phyloP scores from a whole-genome alignment of 2,329 filamentous ascomycete species.

The Didymella arachidicola region DNA sequence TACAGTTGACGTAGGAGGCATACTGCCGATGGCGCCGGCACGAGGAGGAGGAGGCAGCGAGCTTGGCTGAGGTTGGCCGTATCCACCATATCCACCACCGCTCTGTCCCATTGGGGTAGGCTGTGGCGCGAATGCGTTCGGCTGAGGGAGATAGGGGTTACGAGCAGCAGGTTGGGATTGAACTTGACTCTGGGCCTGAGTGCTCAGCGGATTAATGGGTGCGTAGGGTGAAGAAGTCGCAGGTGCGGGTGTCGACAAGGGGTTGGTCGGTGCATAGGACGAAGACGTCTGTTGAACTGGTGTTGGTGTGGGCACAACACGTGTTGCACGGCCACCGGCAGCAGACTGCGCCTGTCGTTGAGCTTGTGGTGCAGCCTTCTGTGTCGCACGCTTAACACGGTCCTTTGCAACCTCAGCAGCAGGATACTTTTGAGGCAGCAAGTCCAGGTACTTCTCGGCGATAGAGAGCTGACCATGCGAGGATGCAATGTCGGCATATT shows the following conservation, averaged over 20 bases:
- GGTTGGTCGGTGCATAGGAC: slow-evolving; percentile 44
- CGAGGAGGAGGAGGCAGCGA: slow-evolving; percentile 67
- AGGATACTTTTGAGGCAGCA: slow-evolving; percentile 83
- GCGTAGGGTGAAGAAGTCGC: slow-evolving; percentile 32
- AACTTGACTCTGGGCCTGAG: slow-evolving; percentile 35
- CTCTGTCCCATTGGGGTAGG: slow-evolving; percentile 33
- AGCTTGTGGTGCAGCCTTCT: slow-evolving; percentile 62
- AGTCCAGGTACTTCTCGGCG: slow-evolving; percentile 89
- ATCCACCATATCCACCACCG: slow-evolving; percentile 56
- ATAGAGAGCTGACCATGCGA: slow-evolving; percentile 85
- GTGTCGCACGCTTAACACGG: slow-evolving; percentile 83
- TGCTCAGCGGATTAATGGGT: slow-evolving; percentile 41
- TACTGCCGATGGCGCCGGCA: slow-evolving; percentile 65
- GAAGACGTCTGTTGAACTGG: slow-evolving; percentile 42
- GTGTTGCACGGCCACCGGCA: slow-evolving; percentile 36
- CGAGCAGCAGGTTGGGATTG: slow-evolving; percentile 39
- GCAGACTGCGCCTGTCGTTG: slow-evolving; percentile 52
- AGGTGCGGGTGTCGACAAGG: slow-evolving; percentile 35
- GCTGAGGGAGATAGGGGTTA: slow-evolving; percentile 52
- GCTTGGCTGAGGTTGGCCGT: slow-evolving; percentile 54
- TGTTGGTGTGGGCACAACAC: slow-evolving; percentile 48
- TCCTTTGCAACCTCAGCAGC: slow-evolving; percentile 87
- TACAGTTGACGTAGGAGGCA: slow-evolving; percentile 61
- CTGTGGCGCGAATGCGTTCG: slow-evolving; percentile 36
- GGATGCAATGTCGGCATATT: slow-evolving; percentile 95